Evolutionary conservation across 495 filamentous ascomycete genomes (phyloP).

Genomic region (Talaromyces adpressus): DNA sequence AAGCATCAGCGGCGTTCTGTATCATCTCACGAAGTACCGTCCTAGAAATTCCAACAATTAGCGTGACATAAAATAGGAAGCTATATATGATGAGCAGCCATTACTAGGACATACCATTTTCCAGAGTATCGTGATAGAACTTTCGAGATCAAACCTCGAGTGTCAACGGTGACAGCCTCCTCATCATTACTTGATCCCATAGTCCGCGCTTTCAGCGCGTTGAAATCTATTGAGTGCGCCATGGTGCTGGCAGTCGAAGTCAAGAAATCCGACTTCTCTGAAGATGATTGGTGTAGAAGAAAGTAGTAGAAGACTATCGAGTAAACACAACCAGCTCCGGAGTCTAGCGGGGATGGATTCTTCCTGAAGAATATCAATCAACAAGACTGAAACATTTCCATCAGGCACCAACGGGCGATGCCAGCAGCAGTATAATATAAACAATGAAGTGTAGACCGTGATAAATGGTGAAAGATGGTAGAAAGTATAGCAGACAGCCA

Average conservation of each 20-base stretch:
- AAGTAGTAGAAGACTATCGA: not conserved
- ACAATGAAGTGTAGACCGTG: not conserved
- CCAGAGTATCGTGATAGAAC: constrained; percentile 92
- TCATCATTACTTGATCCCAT: constrained; percentile 81
- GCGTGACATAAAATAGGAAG: not conserved
- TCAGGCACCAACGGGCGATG: not conserved
- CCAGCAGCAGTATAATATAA: not conserved
- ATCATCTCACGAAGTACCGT: constrained; percentile 83
- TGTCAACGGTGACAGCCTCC: constrained; percentile 98
- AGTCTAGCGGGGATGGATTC: not conserved
- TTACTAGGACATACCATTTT: constrained; percentile 53
- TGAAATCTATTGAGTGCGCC: constrained; percentile 63
- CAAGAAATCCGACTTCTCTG: not conserved
- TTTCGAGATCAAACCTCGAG: constrained; percentile 93
- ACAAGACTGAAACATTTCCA: not conserved
- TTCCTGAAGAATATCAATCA: not conserved
- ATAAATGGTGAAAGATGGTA: not conserved
- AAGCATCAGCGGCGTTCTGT: constrained; percentile 95
- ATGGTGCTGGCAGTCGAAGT: constrained; percentile 23
- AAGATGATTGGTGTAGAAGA: not conserved
- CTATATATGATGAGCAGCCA: constrained; percentile 29
- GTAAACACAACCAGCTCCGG: not conserved
- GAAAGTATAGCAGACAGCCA: not conserved
- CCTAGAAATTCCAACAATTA: constrained; percentile 19
- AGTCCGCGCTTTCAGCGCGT: constrained; percentile 75